Evolutionary conservation across 2,329 filamentous ascomycete species (phyloP).

Genomic region (Trichophyton verrucosum): DNA sequence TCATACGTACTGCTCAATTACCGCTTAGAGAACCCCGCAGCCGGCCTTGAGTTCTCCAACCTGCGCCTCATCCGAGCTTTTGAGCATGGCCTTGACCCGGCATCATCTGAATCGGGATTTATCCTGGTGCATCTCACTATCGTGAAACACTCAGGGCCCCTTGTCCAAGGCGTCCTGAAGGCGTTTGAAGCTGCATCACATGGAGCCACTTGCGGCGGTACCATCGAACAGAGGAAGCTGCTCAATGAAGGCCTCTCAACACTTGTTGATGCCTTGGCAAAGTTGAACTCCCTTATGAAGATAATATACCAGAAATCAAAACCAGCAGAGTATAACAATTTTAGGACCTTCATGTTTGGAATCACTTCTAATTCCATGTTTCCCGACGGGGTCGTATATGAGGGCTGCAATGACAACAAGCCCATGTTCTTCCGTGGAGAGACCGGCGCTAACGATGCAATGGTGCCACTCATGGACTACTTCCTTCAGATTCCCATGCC

Average conservation of each 20-base stretch:
- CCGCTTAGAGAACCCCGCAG: not conserved
- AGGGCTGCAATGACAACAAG: not conserved
- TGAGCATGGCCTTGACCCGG: not conserved
- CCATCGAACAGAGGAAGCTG: not conserved
- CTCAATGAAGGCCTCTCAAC: not conserved
- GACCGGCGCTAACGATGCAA: not conserved
- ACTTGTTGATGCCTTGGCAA: not conserved
- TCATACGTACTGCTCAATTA: not conserved
- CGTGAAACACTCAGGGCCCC: not conserved
- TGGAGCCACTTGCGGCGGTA: not conserved
- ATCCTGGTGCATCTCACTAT: not conserved
- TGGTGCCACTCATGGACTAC: not conserved
- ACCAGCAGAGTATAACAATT: not conserved
- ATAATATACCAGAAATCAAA: not conserved
- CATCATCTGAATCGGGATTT: not conserved
- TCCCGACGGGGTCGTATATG: not conserved
- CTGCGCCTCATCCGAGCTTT: not conserved
- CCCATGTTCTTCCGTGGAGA: conserved; percentile 1
- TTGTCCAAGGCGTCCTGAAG: not conserved
- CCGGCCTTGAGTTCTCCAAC: not conserved
- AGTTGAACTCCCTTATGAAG: not conserved
- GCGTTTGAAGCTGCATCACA: not conserved
- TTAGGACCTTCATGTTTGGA: not conserved
- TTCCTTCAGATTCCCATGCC: conserved; percentile 1
- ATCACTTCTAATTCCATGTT: conserved; percentile 1